phyloP scores from a whole-genome alignment of 768 basidiomycete species.

The Austroboletus festivus region DNA sequence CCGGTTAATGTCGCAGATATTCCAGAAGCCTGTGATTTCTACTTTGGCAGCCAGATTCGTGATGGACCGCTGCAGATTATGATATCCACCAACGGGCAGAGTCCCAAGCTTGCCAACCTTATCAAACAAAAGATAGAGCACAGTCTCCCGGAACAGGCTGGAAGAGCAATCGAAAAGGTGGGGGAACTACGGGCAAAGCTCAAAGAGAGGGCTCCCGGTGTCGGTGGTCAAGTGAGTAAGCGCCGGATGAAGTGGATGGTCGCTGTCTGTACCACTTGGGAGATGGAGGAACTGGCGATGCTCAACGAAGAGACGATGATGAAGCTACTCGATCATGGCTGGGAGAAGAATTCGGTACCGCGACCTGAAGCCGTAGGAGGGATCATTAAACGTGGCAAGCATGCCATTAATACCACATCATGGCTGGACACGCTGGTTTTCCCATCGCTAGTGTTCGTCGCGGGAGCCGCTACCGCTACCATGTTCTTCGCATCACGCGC shows the following conservation, averaged over 20 bases:
- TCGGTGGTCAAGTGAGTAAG: conserved; percentile 73
- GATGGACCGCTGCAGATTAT: conserved; percentile 91
- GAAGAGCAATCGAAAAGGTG: conserved; percentile 74
- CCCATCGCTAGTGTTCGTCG: conserved; percentile 38
- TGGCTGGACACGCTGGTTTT: conserved; percentile 23
- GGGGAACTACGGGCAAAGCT: conserved; percentile 71
- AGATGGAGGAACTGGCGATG: conserved; percentile 71
- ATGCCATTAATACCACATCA: background rate
- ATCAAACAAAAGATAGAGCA: conserved; percentile 67
- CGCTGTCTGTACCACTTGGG: conserved; percentile 80
- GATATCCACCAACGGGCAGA: conserved; percentile 93
- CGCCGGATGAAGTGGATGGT: conserved; percentile 93
- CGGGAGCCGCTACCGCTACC: conserved; percentile 41
- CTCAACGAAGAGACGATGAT: conserved; percentile 66
- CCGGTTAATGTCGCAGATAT: conserved; percentile 97
- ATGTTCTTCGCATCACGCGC: conserved; percentile 31
- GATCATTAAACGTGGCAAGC: conserved; percentile 9
- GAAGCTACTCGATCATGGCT: conserved; percentile 76
- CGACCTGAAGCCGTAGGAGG: conserved; percentile 42
- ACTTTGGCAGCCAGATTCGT: conserved; percentile 92
- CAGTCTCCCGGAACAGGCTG: conserved; percentile 68
- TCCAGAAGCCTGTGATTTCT: conserved; percentile 94
- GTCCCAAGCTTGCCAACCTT: conserved; percentile 86
- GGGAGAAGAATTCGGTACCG: conserved; percentile 64
- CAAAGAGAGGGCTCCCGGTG: conserved; percentile 77